These are phyloP conservation scores for Candida qinlingensis DNA, from an alignment of 805 yeast species.

Conservation along the genomic window DNA sequence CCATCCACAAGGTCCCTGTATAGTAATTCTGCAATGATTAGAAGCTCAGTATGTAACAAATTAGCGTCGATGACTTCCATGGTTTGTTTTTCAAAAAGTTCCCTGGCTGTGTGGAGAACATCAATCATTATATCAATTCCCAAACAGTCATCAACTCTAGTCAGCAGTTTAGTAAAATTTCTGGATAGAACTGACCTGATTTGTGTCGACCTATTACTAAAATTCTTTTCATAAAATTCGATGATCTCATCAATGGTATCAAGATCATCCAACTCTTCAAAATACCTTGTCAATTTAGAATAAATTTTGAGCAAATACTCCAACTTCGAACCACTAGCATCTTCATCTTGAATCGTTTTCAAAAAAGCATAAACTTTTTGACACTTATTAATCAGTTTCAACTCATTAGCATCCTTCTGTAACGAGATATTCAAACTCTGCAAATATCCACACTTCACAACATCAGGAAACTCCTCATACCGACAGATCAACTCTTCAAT, in stretches of 20 bases:
- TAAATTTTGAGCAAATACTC: slow-evolving; percentile 20
- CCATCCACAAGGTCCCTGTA: slow-evolving; percentile 12
- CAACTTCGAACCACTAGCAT: slow-evolving; percentile 4
- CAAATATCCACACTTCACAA: slow-evolving; percentile 13
- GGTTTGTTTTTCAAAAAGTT: slow-evolving; percentile 26
- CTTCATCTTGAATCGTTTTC: neutral
- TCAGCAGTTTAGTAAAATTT: slow-evolving; percentile 46
- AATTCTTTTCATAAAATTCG: slow-evolving; percentile 38
- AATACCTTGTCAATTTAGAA: slow-evolving; percentile 18
- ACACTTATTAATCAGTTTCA: neutral
- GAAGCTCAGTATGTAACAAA: slow-evolving; percentile 29
- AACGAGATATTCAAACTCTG: slow-evolving; percentile 17
- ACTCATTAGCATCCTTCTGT: slow-evolving; percentile 17
- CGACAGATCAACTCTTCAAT: slow-evolving; percentile 10
- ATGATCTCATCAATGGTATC: slow-evolving; percentile 42
- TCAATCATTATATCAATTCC: slow-evolving; percentile 37
- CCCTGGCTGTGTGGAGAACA: slow-evolving; percentile 16
- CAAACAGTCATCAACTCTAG: slow-evolving; percentile 30
- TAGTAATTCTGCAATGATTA: slow-evolving; percentile 30
- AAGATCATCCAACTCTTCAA: slow-evolving; percentile 10
- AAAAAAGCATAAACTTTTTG: neutral
- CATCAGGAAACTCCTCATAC: slow-evolving; percentile 11
- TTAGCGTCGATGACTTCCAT: slow-evolving; percentile 29
- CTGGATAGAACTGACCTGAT: slow-evolving; percentile 66
- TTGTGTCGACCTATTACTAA: slow-evolving; percentile 45